A percentile compares a stretch with the other conserved stretches of the same genome.
Evolutionary conservation across 108 stramenopile species (phyloP).

Genomic region (Conticribra guillardii): DNA sequence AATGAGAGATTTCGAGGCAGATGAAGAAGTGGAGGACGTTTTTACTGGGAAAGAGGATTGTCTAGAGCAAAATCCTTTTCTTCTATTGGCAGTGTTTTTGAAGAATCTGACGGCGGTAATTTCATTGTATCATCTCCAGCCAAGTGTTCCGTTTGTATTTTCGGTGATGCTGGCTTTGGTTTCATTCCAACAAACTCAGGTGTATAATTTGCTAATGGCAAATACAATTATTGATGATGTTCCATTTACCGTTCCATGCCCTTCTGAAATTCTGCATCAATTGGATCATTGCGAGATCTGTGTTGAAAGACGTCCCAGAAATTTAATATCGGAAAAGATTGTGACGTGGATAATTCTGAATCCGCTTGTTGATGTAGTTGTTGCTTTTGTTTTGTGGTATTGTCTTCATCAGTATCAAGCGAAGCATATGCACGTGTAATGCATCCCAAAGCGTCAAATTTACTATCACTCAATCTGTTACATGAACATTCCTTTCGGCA

Average conservation of each 20-base stretch:
- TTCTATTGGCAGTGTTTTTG: not conserved
- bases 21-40: not conserved
- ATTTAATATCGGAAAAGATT: constrained; percentile 4
- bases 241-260: constrained; percentile 45
- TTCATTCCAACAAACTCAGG: constrained; percentile 40
- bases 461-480: constrained; percentile 22
- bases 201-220: constrained; percentile 28
- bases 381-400: not conserved
- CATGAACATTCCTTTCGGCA: constrained; percentile 40
- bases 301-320: constrained; percentile 51
- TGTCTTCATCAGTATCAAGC: not conserved
- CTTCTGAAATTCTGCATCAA: constrained; percentile 10
- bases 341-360: too few relatives aligned
- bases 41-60: constrained; percentile 2
- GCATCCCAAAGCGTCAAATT: constrained; percentile 48
- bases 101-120: not conserved
- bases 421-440: constrained; percentile 19
- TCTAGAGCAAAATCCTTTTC: constrained; percentile 28
- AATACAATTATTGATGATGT: constrained; percentile 33
- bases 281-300: constrained; percentile 23
- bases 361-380: too few relatives aligned
- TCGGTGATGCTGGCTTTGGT: not conserved
- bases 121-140: not conserved
- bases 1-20: not conserved
- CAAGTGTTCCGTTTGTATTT: too few relatives aligned